Evolutionary conservation across 805 yeast genomes (phyloP), one percentile per base, ranked within the genome.

Genomic region (Myxozyma melibiosi): DNA sequence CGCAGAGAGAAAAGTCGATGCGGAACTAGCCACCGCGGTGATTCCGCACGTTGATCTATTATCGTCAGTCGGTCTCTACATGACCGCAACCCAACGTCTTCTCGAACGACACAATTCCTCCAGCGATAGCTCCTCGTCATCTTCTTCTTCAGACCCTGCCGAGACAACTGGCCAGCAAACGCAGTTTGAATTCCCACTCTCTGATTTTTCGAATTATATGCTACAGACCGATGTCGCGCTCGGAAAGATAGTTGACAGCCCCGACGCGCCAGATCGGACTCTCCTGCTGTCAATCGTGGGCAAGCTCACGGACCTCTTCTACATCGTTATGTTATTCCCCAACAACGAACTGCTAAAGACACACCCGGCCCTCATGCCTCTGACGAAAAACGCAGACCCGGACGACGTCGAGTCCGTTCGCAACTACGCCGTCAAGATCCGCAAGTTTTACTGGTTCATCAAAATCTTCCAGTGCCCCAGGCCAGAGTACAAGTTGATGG

Each of bases 361-460:
- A 3, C 62, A 58, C 40, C 57, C 62, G 11, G 56, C 61, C 4
- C 24, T 46, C 1, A 7, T 18, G 18, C 52, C 57, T 11, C 13
- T 57, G 8, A 14, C 48, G 16, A 50, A 55, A 38, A 38, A 20
- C n/a, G 16, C 33, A 9, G 60, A 51, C 16, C 33, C 30, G 14
- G 28, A 24, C 14, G 41, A 37, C 6, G 18, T 35, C 7, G 51
- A 44, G 4, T 35, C 18, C 18, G 34, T 58, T 9, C 37, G 51
- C 5, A 41, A 31, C 11, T 39, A 18, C 34, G 35, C 49, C 20
- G 30, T 35, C 35, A 42, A 38, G 9, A 41, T 55, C 18, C 44
- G 62, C 14, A 58, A 51, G 38, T 38, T 55, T 11, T 58, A 58
- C 42, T 56, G 60, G 62, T 42, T 18, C 18, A 54, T 58, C 37